Percentiles rank a stretch among this genome's conserved stretches.
phyloP scores from a whole-genome alignment of 1,284 basidiomycete genomes.

The Apiotrichum siamense region DNA sequence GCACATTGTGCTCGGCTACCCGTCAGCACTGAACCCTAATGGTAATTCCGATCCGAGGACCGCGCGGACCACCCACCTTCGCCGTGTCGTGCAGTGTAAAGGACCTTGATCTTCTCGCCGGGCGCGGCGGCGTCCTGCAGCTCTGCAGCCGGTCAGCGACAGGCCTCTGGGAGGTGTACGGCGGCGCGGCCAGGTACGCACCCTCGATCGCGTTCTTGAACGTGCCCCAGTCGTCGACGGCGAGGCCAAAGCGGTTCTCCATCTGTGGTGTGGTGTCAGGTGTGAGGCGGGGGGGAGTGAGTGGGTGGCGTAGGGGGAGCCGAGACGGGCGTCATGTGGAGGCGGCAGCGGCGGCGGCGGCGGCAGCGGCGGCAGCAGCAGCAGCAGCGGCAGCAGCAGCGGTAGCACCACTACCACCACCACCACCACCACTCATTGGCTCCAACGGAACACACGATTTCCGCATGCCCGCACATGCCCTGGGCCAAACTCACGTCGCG shows the following conservation, averaged over 20 bases:
- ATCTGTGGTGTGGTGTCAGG: slow-evolving; percentile 13
- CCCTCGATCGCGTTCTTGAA: slow-evolving; percentile 21
- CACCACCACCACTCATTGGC: too few relatives aligned
- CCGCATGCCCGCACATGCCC: too few relatives aligned
- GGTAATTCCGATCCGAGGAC: too few relatives aligned
- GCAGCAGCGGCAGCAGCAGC: too few relatives aligned
- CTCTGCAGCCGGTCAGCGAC: slow-evolving; percentile 11
- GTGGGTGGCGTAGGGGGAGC: not conserved
- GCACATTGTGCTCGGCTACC: slow-evolving; percentile 30
- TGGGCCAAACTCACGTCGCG: slow-evolving; percentile 21
- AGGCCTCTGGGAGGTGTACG: not conserved
- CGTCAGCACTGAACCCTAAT: not conserved
- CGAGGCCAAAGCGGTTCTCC: slow-evolving; percentile 24
- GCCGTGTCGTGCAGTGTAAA: slow-evolving; percentile 33
- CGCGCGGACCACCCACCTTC: slow-evolving; percentile 19
- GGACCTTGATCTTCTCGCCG: slow-evolving; percentile 27
- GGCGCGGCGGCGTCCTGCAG: slow-evolving; percentile 12
- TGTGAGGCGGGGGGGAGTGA: not conserved
- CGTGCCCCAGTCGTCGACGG: slow-evolving; percentile 17
- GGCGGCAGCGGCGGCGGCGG: too few relatives aligned
- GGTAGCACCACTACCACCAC: too few relatives aligned
- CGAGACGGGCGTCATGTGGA: too few relatives aligned
- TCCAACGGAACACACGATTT: too few relatives aligned
- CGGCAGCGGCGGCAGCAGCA: too few relatives aligned
- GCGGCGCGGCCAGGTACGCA: slow-evolving; percentile 6